Evolutionary conservation across 1,139 yeast species (phyloP).

Genomic region (Candida frijolesensis): DNA sequence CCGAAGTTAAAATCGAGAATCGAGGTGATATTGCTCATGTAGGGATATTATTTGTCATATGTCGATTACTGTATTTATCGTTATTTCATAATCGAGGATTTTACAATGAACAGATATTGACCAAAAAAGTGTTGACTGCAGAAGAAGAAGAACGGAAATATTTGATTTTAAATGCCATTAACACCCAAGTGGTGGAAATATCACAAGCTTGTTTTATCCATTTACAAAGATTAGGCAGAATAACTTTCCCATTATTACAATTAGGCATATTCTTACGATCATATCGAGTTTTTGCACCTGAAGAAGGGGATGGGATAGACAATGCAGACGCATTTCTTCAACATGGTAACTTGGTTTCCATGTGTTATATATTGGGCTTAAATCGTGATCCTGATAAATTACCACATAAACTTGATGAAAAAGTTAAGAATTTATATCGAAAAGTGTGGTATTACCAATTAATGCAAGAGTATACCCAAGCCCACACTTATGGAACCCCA

Average conservation of each 20-base stretch:
- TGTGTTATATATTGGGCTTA: slow-evolving; percentile 47
- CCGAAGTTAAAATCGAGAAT: slow-evolving; percentile 23
- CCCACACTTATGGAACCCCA: slow-evolving; percentile 46
- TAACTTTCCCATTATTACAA: slow-evolving; percentile 30
- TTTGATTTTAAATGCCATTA: slow-evolving; percentile 30
- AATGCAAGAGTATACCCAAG: slow-evolving; percentile 33
- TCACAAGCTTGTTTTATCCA: slow-evolving; percentile 32
- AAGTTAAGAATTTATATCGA: slow-evolving; percentile 41
- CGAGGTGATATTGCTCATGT: slow-evolving; percentile 35
- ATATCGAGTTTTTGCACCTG: slow-evolving; percentile 51
- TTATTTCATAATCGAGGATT: slow-evolving; percentile 35
- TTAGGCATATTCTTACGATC: slow-evolving; percentile 43
- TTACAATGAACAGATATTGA: slow-evolving; percentile 28
- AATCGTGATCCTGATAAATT: slow-evolving; percentile 43
- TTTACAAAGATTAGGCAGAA: slow-evolving; percentile 27
- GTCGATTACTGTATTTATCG: slow-evolving; percentile 35
- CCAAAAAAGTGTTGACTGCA: slow-evolving; percentile 17
- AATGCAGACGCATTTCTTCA: slow-evolving; percentile 44
- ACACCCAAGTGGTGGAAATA: slow-evolving; percentile 27
- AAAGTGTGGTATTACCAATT: slow-evolving; percentile 53
- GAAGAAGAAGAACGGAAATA: slow-evolving; percentile 33
- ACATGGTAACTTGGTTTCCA: slow-evolving; percentile 39
- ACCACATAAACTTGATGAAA: slow-evolving; percentile 21
- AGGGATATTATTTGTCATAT: slow-evolving; percentile 32
- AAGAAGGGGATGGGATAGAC: slow-evolving; percentile 52